Evolutionary conservation across 2,329 filamentous ascomycete species (phyloP).

Genomic region (Paracorniculantispora psalliotae): DNA sequence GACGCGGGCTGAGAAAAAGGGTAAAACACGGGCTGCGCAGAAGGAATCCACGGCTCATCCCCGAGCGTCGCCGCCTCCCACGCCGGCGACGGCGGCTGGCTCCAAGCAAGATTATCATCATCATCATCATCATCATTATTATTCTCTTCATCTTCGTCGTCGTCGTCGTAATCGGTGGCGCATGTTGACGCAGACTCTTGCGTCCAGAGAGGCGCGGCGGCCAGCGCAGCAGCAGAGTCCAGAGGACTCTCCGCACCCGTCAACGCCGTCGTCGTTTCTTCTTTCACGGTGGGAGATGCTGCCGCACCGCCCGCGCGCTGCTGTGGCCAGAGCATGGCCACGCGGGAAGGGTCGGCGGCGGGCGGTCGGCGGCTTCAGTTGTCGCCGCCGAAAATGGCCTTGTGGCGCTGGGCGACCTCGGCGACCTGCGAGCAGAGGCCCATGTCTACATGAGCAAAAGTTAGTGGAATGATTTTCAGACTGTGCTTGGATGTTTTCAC

Average conservation of each 20-base stretch:
- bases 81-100: background rate
- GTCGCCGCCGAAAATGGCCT: slow-evolving; percentile 70
- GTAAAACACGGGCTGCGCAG: slow-evolving; percentile 13
- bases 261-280: background rate
- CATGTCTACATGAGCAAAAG: slow-evolving; percentile 70
- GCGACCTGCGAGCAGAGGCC: slow-evolving; percentile 72
- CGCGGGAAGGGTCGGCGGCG: slow-evolving; percentile 26
- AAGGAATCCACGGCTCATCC: background rate
- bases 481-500: no score
- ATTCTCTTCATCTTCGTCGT: background rate
- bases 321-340: slow-evolving; percentile 39
- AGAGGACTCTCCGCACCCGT: background rate
- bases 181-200: background rate
- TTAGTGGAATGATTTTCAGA: no score
- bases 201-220: background rate
- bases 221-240: no score
- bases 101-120: background rate
- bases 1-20: slow-evolving; percentile 6
- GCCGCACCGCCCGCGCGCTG: background rate
- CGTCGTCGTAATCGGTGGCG: background rate
- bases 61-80: background rate
- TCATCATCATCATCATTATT: background rate
- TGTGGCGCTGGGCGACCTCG: slow-evolving; percentile 76
- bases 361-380: slow-evolving; percentile 29
- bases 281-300: no score